Evolutionary conservation across 768 basidiomycete genomes (phyloP), one percentile per base, ranked within the genome.

Genomic region (Agaricus bisporus): DNA sequence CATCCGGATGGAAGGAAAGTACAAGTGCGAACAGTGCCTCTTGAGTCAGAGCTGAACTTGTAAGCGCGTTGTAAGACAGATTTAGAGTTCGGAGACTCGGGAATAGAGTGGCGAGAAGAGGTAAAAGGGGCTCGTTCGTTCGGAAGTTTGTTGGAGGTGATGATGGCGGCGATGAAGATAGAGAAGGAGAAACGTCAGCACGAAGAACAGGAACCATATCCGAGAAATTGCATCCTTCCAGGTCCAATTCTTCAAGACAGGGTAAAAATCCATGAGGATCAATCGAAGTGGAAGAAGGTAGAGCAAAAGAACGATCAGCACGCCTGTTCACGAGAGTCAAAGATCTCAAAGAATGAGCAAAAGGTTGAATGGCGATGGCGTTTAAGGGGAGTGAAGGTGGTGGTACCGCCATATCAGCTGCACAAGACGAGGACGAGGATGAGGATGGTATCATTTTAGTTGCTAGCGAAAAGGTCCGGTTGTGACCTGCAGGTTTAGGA

Each of bases 51-150:
- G 80, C 75, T 0, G 70, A 68, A 51, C 77, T 78, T 1, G 83
- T 83, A 10, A 92, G 66, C 2, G 68, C 59, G 58, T 93, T 93
- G 64, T 86, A 86, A n/a, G 87, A 86, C 54, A 92, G 68, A 55
- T 91, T 83, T 12, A 93, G 75, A 10, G 77, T 82, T 36, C 72
- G 74, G 42, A 93, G 61, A 57, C 77, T 78, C 2, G 91, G 90
- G 68, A 92, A 92, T 10, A 91, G 71, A 51, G 70, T 73, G 2
- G 80, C 70, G 39, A 93, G 66, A 22, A 85, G 70, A 0, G 80
- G 72, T 18, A 93, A 66, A 15, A 88, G 68, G 5, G 73, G 71
- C 58, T 86, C 82, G 51, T 54, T 77, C 2, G 75, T 73, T 18
- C 79, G 75, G 4, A 28, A 20, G 36, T 20, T 48, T 32, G 32